These are phyloP conservation scores for Tolypocladium amazonense DNA, from an alignment of 2,329 filamentous ascomycete species.

Conservation along the genomic window DNA sequence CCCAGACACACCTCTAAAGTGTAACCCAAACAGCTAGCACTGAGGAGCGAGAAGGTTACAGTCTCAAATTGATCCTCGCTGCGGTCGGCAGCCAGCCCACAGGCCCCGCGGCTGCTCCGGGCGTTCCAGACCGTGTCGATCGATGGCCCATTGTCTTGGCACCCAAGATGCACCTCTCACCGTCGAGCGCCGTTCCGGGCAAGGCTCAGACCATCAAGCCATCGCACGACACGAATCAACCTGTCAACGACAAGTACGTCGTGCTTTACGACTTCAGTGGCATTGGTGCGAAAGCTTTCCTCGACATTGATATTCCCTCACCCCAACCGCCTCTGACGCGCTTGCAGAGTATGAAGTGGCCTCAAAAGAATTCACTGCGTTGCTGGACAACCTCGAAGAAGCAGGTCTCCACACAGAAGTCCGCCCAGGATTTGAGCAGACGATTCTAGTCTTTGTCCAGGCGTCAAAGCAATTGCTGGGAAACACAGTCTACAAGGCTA, in stretches of 20 bases:
- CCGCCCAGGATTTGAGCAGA: constrained; percentile 57
- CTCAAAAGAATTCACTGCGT: constrained; percentile 21
- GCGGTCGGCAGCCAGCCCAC: background rate
- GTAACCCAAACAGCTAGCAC: background rate
- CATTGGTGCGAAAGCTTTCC: constrained; percentile 17
- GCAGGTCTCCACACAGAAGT: constrained; percentile 61
- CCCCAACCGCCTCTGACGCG: background rate
- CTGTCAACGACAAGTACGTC: constrained; percentile 28
- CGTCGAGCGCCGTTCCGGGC: background rate
- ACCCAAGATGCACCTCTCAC: background rate
- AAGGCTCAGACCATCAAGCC: background rate
- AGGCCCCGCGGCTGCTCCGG: background rate
- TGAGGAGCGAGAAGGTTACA: background rate
- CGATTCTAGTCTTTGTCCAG: constrained; percentile 56
- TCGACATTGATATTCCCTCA: background rate
- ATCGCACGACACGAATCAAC: background rate
- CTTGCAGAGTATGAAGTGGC: constrained; percentile 22
- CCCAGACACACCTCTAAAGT: background rate
- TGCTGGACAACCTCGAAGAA: constrained; percentile 48
- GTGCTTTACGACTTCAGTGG: constrained; percentile 25
- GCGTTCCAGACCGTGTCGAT: background rate
- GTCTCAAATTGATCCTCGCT: background rate
- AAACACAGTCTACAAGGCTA: constrained; percentile 49
- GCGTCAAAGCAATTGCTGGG: constrained; percentile 52
- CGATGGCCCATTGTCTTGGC: background rate